Evolutionary conservation across 345 rosid genomes (phyloP), one percentile per base, ranked within the genome.

Genomic region (Citrus australasica): DNA sequence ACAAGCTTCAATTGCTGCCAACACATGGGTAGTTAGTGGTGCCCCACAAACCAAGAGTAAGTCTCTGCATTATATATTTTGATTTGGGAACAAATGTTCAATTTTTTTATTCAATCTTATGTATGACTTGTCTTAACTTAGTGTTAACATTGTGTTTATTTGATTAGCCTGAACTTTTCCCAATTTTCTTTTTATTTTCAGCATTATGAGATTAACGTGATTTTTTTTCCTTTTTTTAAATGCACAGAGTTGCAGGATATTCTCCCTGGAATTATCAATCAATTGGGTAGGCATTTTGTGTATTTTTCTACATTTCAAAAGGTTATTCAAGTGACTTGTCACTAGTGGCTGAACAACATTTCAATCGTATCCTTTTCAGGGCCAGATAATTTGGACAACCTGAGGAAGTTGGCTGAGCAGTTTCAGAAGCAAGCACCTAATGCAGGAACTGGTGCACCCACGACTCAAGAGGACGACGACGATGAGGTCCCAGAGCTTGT

Each of bases 11-110:
- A 80, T 96, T 84, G 88, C 86, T 27, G 99, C 98, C 59, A 94
- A 96, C 83, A 96, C 99, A 75, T 96, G 99, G 99, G 99, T 96
- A 22, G 97, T 96, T 67, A 92, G 94, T 59, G 99, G 99, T 32
- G 62, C 98, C 68, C 97, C 98, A 28, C 97, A 92, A 80, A 94
- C 97, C 48, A 93, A 90, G 81, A 94, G 99, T 96, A 91, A 30
- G 88, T 13, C 10, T 71, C 55, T 4, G 46, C 30, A 19, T 56
- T 9, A 3, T 32, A 46, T 11, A 46, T 62, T 76, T 35, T 67
- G 2, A 14, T 72, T 27, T 48, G 19, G n/a, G 8, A 11, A 13
- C 14, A 27, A 33, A 33, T 6, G 30, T 79, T 19, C 67, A 46
- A 75, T 27, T 17, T 46, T 24, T 7, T 73, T 22, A 58, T 33